These are phyloP conservation scores for Parachaetomium inaequale DNA, from an alignment of 495 filamentous ascomycete species.

Conservation along the genomic window DNA sequence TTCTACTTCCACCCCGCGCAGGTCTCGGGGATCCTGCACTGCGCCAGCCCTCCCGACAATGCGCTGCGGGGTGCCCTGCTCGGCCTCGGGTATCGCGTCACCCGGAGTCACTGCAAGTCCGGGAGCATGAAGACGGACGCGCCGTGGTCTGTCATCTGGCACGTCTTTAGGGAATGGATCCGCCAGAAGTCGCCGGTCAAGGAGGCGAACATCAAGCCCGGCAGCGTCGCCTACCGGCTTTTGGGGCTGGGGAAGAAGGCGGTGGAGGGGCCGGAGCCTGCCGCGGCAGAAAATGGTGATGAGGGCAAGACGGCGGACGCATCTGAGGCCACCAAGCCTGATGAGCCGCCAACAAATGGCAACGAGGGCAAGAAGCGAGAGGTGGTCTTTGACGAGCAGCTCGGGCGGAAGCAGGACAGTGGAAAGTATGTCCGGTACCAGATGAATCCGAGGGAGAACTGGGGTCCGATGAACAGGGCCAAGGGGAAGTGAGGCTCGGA, in stretches of 20 bases:
- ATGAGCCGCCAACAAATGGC: constrained; percentile 27
- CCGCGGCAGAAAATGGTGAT: background rate
- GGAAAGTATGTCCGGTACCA: constrained; percentile 78
- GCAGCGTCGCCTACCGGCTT: constrained; percentile 66
- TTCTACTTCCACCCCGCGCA: constrained; percentile 80
- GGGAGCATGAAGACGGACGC: constrained; percentile 91
- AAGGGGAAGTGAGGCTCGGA: constrained; percentile 40
- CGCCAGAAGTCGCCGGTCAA: constrained; percentile 72
- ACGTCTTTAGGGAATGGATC: constrained; percentile 89
- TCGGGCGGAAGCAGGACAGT: constrained; percentile 63
- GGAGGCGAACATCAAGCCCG: constrained; percentile 59
- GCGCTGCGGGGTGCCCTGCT: constrained; percentile 74
- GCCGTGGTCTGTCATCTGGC: constrained; percentile 83
- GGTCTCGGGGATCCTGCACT: constrained; percentile 71
- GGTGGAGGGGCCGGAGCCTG: constrained; percentile 9
- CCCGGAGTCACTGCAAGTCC: constrained; percentile 78
- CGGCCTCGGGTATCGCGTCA: constrained; percentile 73
- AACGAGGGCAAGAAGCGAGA: constrained; percentile 40
- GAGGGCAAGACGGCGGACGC: constrained; percentile 3
- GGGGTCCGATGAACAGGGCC: constrained; percentile 85
- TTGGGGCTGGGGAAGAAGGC: constrained; percentile 35
- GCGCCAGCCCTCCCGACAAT: constrained; percentile 66
- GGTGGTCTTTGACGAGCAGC: constrained; percentile 75
- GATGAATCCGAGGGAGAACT: constrained; percentile 80
- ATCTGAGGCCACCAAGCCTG: background rate